These are phyloP conservation scores for Pilatotrama ljubarskyi DNA, from an alignment of 768 basidiomycete species.

Conservation along the genomic window DNA sequence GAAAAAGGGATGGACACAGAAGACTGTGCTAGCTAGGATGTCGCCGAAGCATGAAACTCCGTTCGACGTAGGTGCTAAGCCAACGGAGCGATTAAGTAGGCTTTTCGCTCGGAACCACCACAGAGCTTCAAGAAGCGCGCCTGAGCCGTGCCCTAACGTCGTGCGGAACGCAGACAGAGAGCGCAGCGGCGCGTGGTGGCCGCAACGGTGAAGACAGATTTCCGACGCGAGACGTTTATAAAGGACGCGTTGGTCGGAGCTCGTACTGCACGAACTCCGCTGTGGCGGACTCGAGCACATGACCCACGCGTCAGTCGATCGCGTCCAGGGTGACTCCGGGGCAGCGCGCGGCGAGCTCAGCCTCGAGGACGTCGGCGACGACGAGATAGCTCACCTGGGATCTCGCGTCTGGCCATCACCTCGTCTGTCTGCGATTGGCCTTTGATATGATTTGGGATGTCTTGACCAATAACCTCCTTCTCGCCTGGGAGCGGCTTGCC, in stretches of 20 bases:
- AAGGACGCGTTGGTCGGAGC: slow-evolving; percentile 27
- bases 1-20: not conserved
- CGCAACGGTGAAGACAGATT: slow-evolving; percentile 38
- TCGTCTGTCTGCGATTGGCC: not conserved
- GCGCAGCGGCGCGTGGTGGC: slow-evolving; percentile 48
- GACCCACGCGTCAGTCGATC: slow-evolving; percentile 8
- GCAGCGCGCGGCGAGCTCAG: not conserved
- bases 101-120: slow-evolving; percentile 53
- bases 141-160: slow-evolving; percentile 45
- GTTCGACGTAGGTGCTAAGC: slow-evolving; percentile 62
- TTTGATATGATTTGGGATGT: slow-evolving; percentile 14
- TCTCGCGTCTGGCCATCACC: not conserved
- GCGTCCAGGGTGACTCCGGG: not conserved
- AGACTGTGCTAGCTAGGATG: slow-evolving; percentile 30
- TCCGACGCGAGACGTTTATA: slow-evolving; percentile 20
- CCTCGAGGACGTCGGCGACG: not conserved
- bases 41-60: slow-evolving; percentile 89
- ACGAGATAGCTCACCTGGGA: not conserved
- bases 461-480: slow-evolving; percentile 6
- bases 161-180: slow-evolving; percentile 62
- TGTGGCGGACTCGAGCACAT: slow-evolving; percentile 20
- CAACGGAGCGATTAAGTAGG: slow-evolving; percentile 87
- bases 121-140: slow-evolving; percentile 36
- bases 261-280: slow-evolving; percentile 12
- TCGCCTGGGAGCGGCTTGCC: slow-evolving; percentile 11